Evolutionary conservation across 1,284 basidiomycete species (phyloP).

Genomic region (Macrocybe sp.): DNA sequence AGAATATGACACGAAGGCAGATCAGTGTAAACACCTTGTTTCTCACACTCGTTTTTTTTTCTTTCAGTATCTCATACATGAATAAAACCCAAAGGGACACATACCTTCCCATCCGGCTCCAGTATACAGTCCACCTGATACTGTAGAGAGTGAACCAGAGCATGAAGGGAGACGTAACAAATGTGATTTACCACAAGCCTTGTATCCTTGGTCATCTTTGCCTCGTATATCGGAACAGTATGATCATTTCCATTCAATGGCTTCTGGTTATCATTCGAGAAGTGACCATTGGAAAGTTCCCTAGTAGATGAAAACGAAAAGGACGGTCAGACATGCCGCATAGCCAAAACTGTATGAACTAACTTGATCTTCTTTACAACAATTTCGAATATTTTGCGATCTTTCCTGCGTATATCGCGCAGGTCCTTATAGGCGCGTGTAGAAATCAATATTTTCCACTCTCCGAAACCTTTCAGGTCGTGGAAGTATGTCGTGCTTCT

Average conservation of each 20-base stretch:
- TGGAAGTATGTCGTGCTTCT: slow-evolving; percentile 38
- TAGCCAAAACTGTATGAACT: slow-evolving; percentile 5
- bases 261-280: slow-evolving; percentile 67
- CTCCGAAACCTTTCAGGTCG: slow-evolving; percentile 44
- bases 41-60: slow-evolving; percentile 34
- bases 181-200: slow-evolving; percentile 49
- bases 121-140: slow-evolving; percentile 61
- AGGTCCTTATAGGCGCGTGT: slow-evolving; percentile 38
- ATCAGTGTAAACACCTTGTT: slow-evolving; percentile 39
- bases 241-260: slow-evolving; percentile 40
- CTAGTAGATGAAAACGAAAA: slow-evolving; percentile 26
- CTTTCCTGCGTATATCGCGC: slow-evolving; percentile 30
- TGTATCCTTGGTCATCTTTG: slow-evolving; percentile 59
- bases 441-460: slow-evolving; percentile 47
- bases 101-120: slow-evolving; percentile 43
- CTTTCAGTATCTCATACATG: too few relatives aligned
- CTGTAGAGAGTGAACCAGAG: slow-evolving; percentile 24
- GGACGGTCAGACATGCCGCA: background rate
- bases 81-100: background rate
- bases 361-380: slow-evolving; percentile 58
- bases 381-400: slow-evolving; percentile 35
- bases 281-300: slow-evolving; percentile 61
- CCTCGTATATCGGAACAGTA: slow-evolving; percentile 59
- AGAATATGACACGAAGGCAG: background rate
- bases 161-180: background rate